Conservation (phyloP, 805 yeast species). For the Candida michaelii region DNA sequence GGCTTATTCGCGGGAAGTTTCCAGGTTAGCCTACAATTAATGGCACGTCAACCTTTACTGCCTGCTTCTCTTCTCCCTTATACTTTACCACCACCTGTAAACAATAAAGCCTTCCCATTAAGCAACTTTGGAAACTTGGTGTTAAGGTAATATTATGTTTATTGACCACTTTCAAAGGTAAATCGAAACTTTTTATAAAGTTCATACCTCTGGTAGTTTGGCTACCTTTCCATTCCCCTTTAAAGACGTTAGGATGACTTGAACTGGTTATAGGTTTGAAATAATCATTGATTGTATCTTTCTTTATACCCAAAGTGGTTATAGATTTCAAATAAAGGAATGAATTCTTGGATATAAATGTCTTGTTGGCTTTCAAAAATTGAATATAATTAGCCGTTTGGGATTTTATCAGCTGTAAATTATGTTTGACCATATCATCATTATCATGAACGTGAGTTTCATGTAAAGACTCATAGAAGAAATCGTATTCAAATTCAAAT, state of each 20-base stretch:
- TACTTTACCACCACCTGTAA: slow-evolving; percentile 48
- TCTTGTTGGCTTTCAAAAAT: slow-evolving; percentile 35
- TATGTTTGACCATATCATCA: slow-evolving; percentile 24
- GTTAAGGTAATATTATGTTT: slow-evolving; percentile 50
- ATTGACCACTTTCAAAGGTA: slow-evolving; percentile 43
- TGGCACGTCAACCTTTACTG: slow-evolving; percentile 36
- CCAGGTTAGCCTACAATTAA: slow-evolving; percentile 30
- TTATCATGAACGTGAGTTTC: background rate
- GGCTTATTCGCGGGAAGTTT: too few species aligned
- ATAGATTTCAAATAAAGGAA: slow-evolving; percentile 39
- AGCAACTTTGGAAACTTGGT: slow-evolving; percentile 65
- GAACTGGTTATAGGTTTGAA: slow-evolving; percentile 25
- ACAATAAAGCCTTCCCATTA: slow-evolving; percentile 58
- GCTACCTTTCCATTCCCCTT: slow-evolving; percentile 28
- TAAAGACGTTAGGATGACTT: slow-evolving; percentile 25
- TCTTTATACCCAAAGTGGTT: slow-evolving; percentile 37
- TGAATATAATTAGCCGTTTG: slow-evolving; percentile 31
- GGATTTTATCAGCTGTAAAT: slow-evolving; percentile 35
- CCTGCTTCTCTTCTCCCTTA: slow-evolving; percentile 39
- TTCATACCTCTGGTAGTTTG: slow-evolving; percentile 18
- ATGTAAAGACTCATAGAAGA: slow-evolving; percentile 31
- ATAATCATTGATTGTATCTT: slow-evolving; percentile 39
- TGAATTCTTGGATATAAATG: slow-evolving; percentile 31
- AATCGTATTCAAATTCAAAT: slow-evolving; percentile 38
- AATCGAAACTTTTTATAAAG: slow-evolving; percentile 32